Evolutionary conservation across 179 eudicot genomes (phyloP).

Genomic region (Heliamphora pulchella): DNA sequence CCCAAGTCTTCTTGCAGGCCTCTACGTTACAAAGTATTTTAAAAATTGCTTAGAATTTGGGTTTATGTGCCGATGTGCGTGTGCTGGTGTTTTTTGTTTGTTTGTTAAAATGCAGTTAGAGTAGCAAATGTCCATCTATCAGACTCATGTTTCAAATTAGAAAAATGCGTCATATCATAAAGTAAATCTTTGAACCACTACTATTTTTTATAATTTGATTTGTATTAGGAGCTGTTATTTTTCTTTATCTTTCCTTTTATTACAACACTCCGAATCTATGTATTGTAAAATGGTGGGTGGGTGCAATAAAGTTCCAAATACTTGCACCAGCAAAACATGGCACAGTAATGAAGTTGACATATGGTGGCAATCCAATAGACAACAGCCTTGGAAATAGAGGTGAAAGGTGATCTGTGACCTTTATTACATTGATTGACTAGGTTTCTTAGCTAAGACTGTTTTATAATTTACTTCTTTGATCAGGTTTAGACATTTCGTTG

Average conservation of each 20-base stretch:
- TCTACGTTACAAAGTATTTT: too few species aligned
- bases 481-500: too few species aligned
- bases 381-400: too few species aligned
- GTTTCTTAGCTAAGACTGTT: too few species aligned
- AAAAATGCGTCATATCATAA: slow-evolving; percentile 66
- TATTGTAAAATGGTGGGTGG: slow-evolving; percentile 53
- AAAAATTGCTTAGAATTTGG: neutral
- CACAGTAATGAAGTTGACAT: slow-evolving; percentile 39
- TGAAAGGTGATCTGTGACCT: too few species aligned
- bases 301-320: slow-evolving; percentile 43
- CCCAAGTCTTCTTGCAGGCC: neutral
- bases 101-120: slow-evolving; percentile 37
- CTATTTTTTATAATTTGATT: neutral
- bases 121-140: slow-evolving; percentile 25
- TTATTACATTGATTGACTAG: too few species aligned
- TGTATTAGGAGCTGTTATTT: neutral
- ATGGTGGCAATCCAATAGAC: too few species aligned
- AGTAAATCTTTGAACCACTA: slow-evolving; percentile 28
- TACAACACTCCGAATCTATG: slow-evolving; percentile 8
- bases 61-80: neutral
- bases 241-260: neutral
- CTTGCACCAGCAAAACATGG: slow-evolving; percentile 56
- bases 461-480: too few species aligned
- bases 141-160: slow-evolving; percentile 75
- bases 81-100: neutral